Conservation (phyloP, 768 basidiomycete species). For the Leccinum fibrillosum region DNA sequence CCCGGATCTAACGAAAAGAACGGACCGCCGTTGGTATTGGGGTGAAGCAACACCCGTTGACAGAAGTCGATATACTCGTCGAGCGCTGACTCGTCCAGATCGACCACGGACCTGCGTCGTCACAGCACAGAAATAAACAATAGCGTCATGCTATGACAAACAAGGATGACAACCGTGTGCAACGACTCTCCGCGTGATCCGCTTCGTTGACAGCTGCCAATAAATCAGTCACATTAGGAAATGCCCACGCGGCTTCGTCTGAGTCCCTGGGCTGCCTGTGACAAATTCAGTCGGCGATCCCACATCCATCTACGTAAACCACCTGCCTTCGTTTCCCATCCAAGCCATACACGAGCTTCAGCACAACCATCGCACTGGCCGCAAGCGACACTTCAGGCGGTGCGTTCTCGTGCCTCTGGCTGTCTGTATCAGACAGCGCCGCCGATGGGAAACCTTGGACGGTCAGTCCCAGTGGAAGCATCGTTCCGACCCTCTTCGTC, state of each 20-base stretch:
- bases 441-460: conserved; percentile 51
- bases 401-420: conserved; percentile 58
- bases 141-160: conserved; percentile 32
- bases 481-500: conserved; percentile 55
- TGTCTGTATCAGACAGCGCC: conserved; percentile 39
- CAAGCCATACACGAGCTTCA: conserved; percentile 85
- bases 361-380: conserved; percentile 58
- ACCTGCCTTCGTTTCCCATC: conserved; percentile 63
- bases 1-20: conserved; percentile 5
- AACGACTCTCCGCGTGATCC: conserved; percentile 34
- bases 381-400: conserved; percentile 66
- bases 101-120: conserved; percentile 46
- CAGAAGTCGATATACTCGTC: conserved; percentile 70
- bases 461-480: conserved; percentile 57
- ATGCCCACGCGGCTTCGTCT: conserved; percentile 57
- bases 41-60: conserved; percentile 46
- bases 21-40: conserved; percentile 25
- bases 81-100: conserved; percentile 47
- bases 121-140: conserved; percentile 1
- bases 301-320: not conserved
- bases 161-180: conserved; percentile 40
- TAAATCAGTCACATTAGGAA: conserved; percentile 53
- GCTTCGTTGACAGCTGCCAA: conserved; percentile 39
- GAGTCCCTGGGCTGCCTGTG: conserved; percentile 42
- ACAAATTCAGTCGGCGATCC: conserved; percentile 11